These are phyloP conservation scores for Gentiana dahurica DNA, from an alignment of 257 asterid genomes.

Conservation along the genomic window DNA sequence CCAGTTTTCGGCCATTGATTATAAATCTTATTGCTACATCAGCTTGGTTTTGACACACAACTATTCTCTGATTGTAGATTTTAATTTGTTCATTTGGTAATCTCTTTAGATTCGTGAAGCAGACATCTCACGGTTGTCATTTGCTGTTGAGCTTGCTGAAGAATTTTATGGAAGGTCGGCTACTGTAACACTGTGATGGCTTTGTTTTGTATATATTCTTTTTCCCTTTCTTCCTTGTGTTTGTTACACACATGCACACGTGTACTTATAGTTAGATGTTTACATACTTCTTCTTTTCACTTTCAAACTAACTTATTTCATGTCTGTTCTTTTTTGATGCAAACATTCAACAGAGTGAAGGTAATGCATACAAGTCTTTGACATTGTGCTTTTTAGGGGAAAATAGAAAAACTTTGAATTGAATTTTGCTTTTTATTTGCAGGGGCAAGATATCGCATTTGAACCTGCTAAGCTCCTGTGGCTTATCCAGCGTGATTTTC, in stretches of 20 bases:
- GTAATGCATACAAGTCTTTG: slow-evolving; percentile 25
- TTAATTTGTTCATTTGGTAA: slow-evolving; percentile 10
- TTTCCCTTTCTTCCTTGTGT: slow-evolving; percentile 8
- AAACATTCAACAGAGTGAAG: slow-evolving; percentile 65
- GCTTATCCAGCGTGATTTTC: slow-evolving; percentile 98
- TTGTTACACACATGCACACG: background rate
- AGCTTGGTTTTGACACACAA: background rate
- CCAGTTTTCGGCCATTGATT: background rate
- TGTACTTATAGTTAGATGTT: too few species aligned
- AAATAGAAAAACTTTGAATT: slow-evolving; percentile 6
- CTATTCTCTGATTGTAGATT: slow-evolving; percentile 2
- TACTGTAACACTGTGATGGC: slow-evolving; percentile 6
- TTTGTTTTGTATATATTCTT: slow-evolving; percentile 1
- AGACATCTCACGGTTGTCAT: slow-evolving; percentile 88
- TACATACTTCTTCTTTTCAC: slow-evolving; percentile 1
- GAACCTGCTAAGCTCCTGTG: slow-evolving; percentile 95
- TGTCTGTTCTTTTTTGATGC: slow-evolving; percentile 20
- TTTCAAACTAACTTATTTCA: slow-evolving; percentile 22
- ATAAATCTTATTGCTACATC: background rate
- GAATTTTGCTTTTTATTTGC: slow-evolving; percentile 15
- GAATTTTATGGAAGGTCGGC: slow-evolving; percentile 94
- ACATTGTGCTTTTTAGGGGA: background rate
- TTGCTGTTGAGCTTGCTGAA: slow-evolving; percentile 98
- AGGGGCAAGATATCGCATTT: slow-evolving; percentile 97
- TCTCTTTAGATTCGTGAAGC: slow-evolving; percentile 90